A percentile compares a stretch with the other conserved stretches of the same genome.
Evolutionary conservation across 495 filamentous ascomycete genomes (phyloP).

Genomic region (Annulohypoxylon nitens): DNA sequence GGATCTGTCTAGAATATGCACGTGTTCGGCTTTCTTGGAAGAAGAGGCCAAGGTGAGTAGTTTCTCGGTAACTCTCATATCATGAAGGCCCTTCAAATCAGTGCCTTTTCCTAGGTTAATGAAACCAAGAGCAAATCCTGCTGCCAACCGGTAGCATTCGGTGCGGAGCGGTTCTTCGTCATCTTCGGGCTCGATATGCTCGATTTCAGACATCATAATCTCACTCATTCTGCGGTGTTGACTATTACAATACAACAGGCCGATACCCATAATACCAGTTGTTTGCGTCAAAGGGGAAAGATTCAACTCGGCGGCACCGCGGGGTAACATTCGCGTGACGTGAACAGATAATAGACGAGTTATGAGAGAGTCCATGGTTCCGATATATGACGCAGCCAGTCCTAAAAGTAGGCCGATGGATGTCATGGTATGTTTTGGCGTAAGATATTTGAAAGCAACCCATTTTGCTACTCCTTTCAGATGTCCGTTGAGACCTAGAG

Average conservation of each 20-base stretch:
- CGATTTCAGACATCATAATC: slow-evolving; percentile 97
- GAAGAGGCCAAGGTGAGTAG: slow-evolving; percentile 86
- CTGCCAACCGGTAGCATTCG: slow-evolving; percentile 93
- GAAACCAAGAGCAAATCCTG: slow-evolving; percentile 91
- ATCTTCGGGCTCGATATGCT: slow-evolving; percentile 78
- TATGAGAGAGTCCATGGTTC: slow-evolving; percentile 95
- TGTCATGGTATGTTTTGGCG: slow-evolving; percentile 98
- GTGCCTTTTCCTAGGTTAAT: slow-evolving; percentile 94
- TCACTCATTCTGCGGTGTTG: slow-evolving; percentile 99
- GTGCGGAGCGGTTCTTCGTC: slow-evolving; percentile 84
- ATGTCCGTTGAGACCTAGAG: slow-evolving; percentile 95
- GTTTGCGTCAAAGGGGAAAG: slow-evolving; percentile 95
- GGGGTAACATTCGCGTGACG: slow-evolving; percentile 91
- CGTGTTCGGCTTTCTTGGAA: slow-evolving; percentile 86
- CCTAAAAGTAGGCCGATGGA: slow-evolving; percentile 95
- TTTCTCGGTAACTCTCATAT: slow-evolving; percentile 93
- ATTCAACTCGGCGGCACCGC: slow-evolving; percentile 92
- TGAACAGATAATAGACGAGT: slow-evolving; percentile 98
- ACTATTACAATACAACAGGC: slow-evolving; percentile 91
- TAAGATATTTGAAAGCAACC: slow-evolving; percentile 98
- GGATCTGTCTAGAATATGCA: slow-evolving; percentile 92
- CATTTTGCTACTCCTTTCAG: slow-evolving; percentile 93
- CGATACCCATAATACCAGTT: slow-evolving; percentile 97
- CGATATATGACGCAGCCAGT: slow-evolving; percentile 90
- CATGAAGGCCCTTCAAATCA: slow-evolving; percentile 88